These are phyloP conservation scores for Metschnikowia similis DNA, from an alignment of 805 yeast genomes.

Conservation along the genomic window DNA sequence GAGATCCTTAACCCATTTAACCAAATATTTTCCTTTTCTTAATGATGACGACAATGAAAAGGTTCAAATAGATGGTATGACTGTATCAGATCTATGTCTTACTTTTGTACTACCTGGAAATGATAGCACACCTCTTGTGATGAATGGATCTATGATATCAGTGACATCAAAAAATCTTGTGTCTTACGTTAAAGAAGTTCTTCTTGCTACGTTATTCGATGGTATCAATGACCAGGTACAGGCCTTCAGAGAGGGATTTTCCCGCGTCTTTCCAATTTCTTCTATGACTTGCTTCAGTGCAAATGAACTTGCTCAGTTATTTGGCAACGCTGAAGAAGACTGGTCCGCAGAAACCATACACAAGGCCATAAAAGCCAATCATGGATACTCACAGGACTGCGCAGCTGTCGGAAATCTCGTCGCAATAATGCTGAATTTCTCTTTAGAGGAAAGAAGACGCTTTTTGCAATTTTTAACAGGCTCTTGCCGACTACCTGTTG, in stretches of 20 bases:
- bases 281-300: slow-evolving; percentile 71
- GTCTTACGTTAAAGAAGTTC: slow-evolving; percentile 51
- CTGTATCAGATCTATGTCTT: slow-evolving; percentile 53
- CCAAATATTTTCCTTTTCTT: slow-evolving; percentile 35
- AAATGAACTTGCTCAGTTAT: slow-evolving; percentile 62
- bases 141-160: slow-evolving; percentile 48
- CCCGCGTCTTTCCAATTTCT: slow-evolving; percentile 73
- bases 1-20: slow-evolving; percentile 51
- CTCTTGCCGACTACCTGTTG: slow-evolving; percentile 87
- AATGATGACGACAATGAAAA: slow-evolving; percentile 8
- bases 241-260: slow-evolving; percentile 75
- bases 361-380: slow-evolving; percentile 73
- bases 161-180: slow-evolving; percentile 54
- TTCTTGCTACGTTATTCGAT: slow-evolving; percentile 53
- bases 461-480: slow-evolving; percentile 91
- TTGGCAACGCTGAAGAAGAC: slow-evolving; percentile 82
- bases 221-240: slow-evolving; percentile 66
- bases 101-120: slow-evolving; percentile 77
- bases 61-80: slow-evolving; percentile 31
- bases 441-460: slow-evolving; percentile 52
- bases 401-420: slow-evolving; percentile 56
- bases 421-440: slow-evolving; percentile 56
- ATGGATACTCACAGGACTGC: slow-evolving; percentile 79
- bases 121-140: slow-evolving; percentile 52
- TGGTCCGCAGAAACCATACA: slow-evolving; percentile 68